Evolutionary conservation across 805 yeast species (phyloP).

Genomic region (Kazachstania taianensis): DNA sequence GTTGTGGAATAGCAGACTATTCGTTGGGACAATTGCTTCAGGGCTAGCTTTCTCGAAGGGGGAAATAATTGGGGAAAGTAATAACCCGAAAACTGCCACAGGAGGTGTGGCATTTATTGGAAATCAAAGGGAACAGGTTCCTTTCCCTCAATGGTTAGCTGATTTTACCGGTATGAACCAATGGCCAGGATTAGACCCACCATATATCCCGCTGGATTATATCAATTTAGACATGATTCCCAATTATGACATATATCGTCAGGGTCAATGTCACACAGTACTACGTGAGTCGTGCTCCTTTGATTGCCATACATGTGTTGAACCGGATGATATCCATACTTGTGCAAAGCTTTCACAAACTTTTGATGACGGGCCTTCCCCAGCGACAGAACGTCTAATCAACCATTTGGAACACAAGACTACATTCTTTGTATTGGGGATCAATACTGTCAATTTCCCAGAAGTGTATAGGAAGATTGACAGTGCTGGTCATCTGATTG

Average conservation of each 20-base stretch:
- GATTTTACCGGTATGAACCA: conserved; percentile 59
- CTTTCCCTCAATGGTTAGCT: conserved; percentile 72
- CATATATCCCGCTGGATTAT: conserved; percentile 72
- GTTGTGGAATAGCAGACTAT: too few relatives aligned
- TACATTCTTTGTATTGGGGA: conserved; percentile 81
- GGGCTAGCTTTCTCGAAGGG: too few relatives aligned
- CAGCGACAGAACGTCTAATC: conserved; percentile 53
- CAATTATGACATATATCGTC: conserved; percentile 36
- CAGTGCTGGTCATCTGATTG: conserved; percentile 65
- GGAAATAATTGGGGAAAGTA: too few relatives aligned
- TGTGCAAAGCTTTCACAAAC: conserved; percentile 75
- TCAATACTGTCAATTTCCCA: conserved; percentile 69
- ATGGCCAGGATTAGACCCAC: conserved; percentile 88
- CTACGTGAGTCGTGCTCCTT: conserved; percentile 59
- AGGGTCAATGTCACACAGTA: conserved; percentile 48
- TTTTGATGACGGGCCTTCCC: conserved; percentile 92
- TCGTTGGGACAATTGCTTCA: too few relatives aligned
- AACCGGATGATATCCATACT: conserved; percentile 63
- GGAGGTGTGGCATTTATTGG: conserved; percentile 8
- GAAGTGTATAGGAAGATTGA: conserved; percentile 52
- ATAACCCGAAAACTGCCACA: too few relatives aligned
- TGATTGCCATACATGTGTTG: conserved; percentile 74
- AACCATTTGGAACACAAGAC: conserved; percentile 43
- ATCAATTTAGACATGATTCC: conserved; percentile 51
- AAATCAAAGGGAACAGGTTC: conserved; percentile 23